Base-by-base conservation (phyloP, 345 rosid genomes). In the Moricandia arvensis region DNA sequence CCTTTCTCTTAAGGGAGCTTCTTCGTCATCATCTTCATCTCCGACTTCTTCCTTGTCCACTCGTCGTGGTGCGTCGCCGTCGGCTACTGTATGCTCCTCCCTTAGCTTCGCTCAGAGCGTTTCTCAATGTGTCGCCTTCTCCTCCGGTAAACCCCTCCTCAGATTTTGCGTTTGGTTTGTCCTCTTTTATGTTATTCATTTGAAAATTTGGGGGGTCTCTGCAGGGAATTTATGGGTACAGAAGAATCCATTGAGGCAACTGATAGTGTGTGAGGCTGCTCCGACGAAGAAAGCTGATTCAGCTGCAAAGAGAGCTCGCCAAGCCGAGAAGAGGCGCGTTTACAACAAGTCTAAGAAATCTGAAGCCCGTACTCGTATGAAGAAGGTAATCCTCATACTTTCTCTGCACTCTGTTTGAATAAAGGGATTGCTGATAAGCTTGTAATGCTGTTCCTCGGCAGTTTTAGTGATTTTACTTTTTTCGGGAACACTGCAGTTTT, bases 351-450 rank as follows among this genome's bases (percentile, higher is more conserved):
- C 99, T 7, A 86, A 76, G 80, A 95, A 92, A 84, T 95, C 99
- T 55, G 99, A 95, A 82, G 37, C 89, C 73, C 86, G 60, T 66
- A 95, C 97, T 34, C 92, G 99, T n/a, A 95, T 92, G 92, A 92
- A 82, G 88, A 92, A 88, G 97, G 99, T 95, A 85, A 21, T 13
- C 45, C n/a, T 5, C 26, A 3, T 64, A 4, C 17, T 2, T 35
- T 3, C 17, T 3, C 2, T 21, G 8, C 45, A 49, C 21, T 33
- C 11, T 49, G 26, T 68, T n/a, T 59, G 54, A 67, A 59, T 1
- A 31, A n/a, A n/a, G n/a, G 5, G 29, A 58, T 51, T 76, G 43
- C 8, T 53, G 58, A 29, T 69, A 21, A 21, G 47, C 35, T 29
- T 51, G 68, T 68, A 31, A 4, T 34, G 43, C 38, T 64, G 33